Percentiles rank a stretch among this genome's conserved stretches.
Conservation (phyloP, 129 eudicot species). For the Dittrichia graveolens region DNA sequence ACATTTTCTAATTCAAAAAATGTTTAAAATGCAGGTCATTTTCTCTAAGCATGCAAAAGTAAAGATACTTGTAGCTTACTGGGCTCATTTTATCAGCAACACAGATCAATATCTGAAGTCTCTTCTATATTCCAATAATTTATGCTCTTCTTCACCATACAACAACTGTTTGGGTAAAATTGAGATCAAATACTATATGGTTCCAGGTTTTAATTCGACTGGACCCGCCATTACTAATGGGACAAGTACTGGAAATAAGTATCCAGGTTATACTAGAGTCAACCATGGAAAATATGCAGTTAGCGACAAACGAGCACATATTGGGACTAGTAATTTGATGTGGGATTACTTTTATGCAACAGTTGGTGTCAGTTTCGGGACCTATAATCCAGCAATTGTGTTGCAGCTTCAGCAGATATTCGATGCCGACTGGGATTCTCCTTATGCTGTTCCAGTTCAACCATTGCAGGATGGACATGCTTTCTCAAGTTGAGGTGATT, state of each 20-base stretch:
- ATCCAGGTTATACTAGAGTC: constrained; percentile 71
- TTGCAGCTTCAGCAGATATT: constrained; percentile 71
- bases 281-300: constrained; percentile 92
- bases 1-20: not conserved
- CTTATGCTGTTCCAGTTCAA: constrained; percentile 65
- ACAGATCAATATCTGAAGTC: constrained; percentile 73
- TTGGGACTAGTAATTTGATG: constrained; percentile 79
- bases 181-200: constrained; percentile 78
- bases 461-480: constrained; percentile 46
- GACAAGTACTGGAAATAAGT: constrained; percentile 52
- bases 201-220: constrained; percentile 71
- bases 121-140: constrained; percentile 66
- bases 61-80: constrained; percentile 68
- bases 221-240: constrained; percentile 69
- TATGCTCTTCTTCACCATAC: constrained; percentile 68
- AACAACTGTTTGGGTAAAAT: constrained; percentile 79
- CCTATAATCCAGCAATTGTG: constrained; percentile 68
- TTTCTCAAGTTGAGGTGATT: constrained; percentile 30
- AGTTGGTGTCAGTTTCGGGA: constrained; percentile 84
- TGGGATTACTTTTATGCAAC: constrained; percentile 86
- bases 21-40: constrained; percentile 47
- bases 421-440: constrained; percentile 95
- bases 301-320: constrained; percentile 76
- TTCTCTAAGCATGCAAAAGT: constrained; percentile 77
- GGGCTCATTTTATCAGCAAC: constrained; percentile 68